Evolutionary conservation across 306 rosid species (phyloP), one percentile per base, ranked within the genome.

Genomic region (Sophora flavescens): DNA sequence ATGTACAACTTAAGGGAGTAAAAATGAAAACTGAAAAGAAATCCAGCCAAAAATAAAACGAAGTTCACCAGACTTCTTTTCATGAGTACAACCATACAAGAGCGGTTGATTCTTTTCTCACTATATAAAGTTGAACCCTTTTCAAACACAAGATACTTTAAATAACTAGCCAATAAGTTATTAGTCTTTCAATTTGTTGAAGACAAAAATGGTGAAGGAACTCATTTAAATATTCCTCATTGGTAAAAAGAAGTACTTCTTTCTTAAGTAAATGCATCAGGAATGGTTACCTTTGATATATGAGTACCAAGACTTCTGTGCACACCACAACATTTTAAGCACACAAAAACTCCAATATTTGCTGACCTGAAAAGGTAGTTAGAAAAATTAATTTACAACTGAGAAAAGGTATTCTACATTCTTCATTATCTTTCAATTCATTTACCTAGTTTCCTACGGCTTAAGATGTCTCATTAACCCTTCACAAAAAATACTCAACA

Each of bases 261-360:
- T 50, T 62, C 70, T n/a, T 11, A 58, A 66, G 57, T 50, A 59
- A 13, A 75, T 75, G 36, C 30, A 41, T 61, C 32, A 42, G 15
- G 54, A 76, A 54, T 18, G 5, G 6, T 80, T 82, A 95, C 99
- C 97, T 87, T 95, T 44, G 99, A 95, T 84, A 95, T 83, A 76
- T 91, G 97, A 38, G 97, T 36, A 58, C 96, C 99, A 66, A 95
- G 99, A 80, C 93, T 88, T 81, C 97, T 83, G 86, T 95, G 99
- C 76, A 88, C 93, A 9, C 91, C 92, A 35, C 96, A 95, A 69
- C 99, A 95, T 78, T 95, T 91, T 84, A 95, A 83, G 89, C 99
- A 95, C 62, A 95, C 72, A 75, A 95, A 90, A 71, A 95, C 99
- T 76, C 99, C 99, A 22, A 95, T 90, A 86, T 95, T 95, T 63